Evolutionary conservation across 2,329 filamentous ascomycete genomes (phyloP), one percentile per base, ranked within the genome.

Genomic region (Rasamsonia emersonii): DNA sequence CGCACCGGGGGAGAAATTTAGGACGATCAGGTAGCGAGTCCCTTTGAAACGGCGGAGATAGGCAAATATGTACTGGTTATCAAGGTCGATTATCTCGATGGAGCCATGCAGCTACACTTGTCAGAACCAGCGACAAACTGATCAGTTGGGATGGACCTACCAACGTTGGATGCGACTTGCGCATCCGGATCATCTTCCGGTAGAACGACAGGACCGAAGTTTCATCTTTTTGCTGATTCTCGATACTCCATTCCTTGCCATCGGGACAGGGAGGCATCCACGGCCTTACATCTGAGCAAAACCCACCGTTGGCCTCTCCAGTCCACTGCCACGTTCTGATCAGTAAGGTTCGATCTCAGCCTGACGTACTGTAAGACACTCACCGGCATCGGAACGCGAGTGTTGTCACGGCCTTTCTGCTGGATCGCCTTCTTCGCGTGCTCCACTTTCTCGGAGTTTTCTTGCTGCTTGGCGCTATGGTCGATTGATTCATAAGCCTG

Each of bases 241-340:
- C 65, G 18, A 71, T 75, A 46, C 83, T 83, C 58, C 77, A 64
- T 17, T 62, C 51, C 2, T 49, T 47, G 48, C 73, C 75, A 45
- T 73, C 69, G 39, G 75, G 68, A 46, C 79, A 73, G 18, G 73
- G 67, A 13, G 67, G 64, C 67, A 82, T 81, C 79, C 79, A 83
- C 2, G 78, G 75, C 18, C 44, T 29, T n/a, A 29, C 36, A 10
- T 34, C 37, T 7, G 36, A 36, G 19, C 30, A 32, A 33, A 44
- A 42, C 10, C 41, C 42, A 2, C 35, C 38, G 15, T 45, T 37
- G 26, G 37, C 27, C 11, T 33, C 36, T 9, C 31, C 36, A 13
- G 24, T 43, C 43, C 38, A 46, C 38, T 46, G 24, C 13, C 14
- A 15, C 9, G 9, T 16, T 18, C 3, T 4, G 14, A 19, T 11